These are phyloP conservation scores for Aspergillus tanneri DNA, from an alignment of 2,329 filamentous ascomycete genomes.

Conservation along the genomic window DNA sequence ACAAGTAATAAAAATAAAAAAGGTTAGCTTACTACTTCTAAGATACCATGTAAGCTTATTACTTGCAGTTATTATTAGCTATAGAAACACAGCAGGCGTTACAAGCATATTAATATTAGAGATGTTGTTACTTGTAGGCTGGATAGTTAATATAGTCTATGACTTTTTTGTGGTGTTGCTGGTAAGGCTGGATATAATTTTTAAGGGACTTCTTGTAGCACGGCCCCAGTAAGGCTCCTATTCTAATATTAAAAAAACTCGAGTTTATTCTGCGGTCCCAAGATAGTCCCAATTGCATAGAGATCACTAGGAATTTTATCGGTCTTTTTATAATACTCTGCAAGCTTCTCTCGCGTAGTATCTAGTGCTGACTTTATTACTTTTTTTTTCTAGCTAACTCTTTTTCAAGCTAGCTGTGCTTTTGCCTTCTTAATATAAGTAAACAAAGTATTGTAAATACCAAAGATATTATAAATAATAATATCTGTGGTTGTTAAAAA, in stretches of 20 bases:
- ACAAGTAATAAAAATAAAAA: background rate
- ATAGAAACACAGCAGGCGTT: background rate
- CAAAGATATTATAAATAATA: background rate
- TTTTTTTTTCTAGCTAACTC: background rate
- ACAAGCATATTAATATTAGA: slow-evolving; percentile 1
- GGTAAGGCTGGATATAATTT: background rate
- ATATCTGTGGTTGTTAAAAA: background rate
- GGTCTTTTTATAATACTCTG: too few relatives aligned
- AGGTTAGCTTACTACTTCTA: background rate
- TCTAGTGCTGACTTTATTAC: background rate
- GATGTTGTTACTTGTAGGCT: background rate
- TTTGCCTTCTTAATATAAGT: background rate
- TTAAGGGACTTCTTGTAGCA: background rate
- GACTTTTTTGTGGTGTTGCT: background rate
- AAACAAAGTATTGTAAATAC: background rate
- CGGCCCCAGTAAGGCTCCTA: background rate
- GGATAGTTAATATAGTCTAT: background rate
- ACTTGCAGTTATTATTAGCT: background rate
- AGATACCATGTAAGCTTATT: background rate
- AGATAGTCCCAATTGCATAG: background rate
- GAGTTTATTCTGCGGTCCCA: background rate
- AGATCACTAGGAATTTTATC: background rate
- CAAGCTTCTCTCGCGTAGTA: background rate
- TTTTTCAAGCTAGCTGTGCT: background rate
- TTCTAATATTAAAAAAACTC: background rate